A percentile compares a stretch with the other conserved stretches of the same genome.
Conservation (phyloP, 768 basidiomycete species). For the Tricholoma saponaceum region DNA sequence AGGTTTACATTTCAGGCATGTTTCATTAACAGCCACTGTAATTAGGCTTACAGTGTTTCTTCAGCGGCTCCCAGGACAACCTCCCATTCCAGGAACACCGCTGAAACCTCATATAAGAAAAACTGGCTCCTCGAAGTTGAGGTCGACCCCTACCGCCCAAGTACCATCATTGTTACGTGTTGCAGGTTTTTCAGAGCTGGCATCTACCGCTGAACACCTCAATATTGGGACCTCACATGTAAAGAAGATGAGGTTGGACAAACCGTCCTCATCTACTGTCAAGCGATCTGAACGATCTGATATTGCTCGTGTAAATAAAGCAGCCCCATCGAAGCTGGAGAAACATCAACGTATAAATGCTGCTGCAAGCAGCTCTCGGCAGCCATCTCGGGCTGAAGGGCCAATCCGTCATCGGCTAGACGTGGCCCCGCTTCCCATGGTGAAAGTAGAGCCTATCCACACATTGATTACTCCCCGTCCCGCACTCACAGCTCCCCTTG, state of each 20-base stretch:
- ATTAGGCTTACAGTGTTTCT: not conserved
- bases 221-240: not conserved
- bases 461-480: not conserved
- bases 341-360: not conserved
- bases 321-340: not conserved
- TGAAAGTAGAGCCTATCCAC: not conserved
- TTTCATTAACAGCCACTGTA: not conserved
- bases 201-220: not conserved
- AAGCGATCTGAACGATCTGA: not conserved
- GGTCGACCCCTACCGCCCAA: not conserved
- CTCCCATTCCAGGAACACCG: not conserved
- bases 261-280: not conserved
- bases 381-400: not conserved
- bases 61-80: constrained; percentile 1
- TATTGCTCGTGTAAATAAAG: not conserved
- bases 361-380: not conserved
- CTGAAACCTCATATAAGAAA: not conserved
- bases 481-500: not conserved
- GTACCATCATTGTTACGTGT: not conserved
- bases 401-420: not conserved
- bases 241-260: not conserved
- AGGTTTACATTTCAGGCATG: constrained; percentile 18
- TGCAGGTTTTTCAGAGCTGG: not conserved
- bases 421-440: not conserved
- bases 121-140: not conserved